A percentile compares a stretch with the other conserved stretches of the same genome.
Evolutionary conservation across 139 green algal genomes (phyloP).

Genomic region (Chlamydomonas sphaeroides): DNA sequence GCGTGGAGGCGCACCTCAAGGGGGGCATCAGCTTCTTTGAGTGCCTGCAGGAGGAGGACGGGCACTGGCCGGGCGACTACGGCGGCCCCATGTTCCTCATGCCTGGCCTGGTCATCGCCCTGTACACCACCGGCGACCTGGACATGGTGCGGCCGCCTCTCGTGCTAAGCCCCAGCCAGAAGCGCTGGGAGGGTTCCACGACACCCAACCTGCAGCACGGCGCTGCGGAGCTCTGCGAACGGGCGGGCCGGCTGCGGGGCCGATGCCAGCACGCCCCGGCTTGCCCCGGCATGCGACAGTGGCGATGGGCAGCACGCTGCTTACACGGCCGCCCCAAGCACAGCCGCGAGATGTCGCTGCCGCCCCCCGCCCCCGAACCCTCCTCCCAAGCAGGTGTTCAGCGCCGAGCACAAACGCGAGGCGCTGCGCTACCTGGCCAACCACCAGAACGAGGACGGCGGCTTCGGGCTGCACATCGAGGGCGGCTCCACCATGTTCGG

Average conservation of each 20-base stretch:
- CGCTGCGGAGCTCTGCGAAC: no score
- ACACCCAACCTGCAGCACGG: no score
- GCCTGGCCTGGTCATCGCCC: constrained; percentile 92
- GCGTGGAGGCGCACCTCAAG: constrained; percentile 61
- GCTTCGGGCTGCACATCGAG: constrained; percentile 98
- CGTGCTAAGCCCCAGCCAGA: no score
- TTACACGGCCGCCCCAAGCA: no score
- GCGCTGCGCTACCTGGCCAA: constrained; percentile 95
- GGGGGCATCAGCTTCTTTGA: constrained; percentile 86
- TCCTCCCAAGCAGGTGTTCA: constrained; percentile 9
- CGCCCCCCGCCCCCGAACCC: neutral
- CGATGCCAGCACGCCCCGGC: no score
- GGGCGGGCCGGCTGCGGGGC: no score
- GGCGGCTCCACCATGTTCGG: constrained; percentile 98
- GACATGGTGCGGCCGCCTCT: no score
- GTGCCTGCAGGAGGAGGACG: constrained; percentile 89
- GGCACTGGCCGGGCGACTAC: constrained; percentile 98
- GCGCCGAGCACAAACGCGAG: constrained; percentile 71
- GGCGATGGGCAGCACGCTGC: no score
- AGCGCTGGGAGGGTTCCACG: no score
- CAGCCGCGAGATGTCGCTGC: no score
- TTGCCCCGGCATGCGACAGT: no score
- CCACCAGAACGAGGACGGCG: constrained; percentile 96
- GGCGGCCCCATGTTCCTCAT: constrained; percentile 99
- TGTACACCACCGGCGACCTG: constrained; percentile 81